Conservation (phyloP, 208 protist species). For the Trypanosoma grayi region DNA sequence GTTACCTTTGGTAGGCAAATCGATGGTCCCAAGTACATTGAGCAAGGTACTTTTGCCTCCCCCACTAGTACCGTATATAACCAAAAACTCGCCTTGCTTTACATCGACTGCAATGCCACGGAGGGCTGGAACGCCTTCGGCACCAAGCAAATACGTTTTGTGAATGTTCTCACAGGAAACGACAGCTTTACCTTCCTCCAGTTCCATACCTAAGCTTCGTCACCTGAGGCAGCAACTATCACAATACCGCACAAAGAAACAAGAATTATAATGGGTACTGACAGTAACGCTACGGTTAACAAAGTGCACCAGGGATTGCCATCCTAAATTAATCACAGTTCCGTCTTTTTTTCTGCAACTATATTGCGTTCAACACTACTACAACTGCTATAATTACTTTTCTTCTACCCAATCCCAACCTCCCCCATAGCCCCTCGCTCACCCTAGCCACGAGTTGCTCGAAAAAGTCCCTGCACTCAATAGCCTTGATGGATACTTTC, state of each 20-base stretch:
- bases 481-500: slow-evolving; percentile 64
- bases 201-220: slow-evolving; percentile 13
- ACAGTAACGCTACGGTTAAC: no score
- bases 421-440: no score
- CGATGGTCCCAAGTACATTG: slow-evolving; percentile 97
- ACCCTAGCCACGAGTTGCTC: no score
- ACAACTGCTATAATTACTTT: no score
- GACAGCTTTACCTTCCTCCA: slow-evolving; percentile 32
- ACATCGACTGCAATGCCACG: slow-evolving; percentile 89
- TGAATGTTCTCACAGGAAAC: slow-evolving; percentile 95
- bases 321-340: no score
- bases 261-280: no score
- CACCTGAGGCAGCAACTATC: no score
- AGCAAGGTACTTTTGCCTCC: slow-evolving; percentile 96
- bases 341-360: no score
- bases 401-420: background rate
- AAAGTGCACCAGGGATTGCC: no score
- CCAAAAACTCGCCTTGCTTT: slow-evolving; percentile 89
- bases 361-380: no score
- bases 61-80: slow-evolving; percentile 95
- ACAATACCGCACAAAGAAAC: no score
- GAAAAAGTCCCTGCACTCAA: slow-evolving; percentile 9
- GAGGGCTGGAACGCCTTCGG: slow-evolving; percentile 96
- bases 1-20: slow-evolving; percentile 95
- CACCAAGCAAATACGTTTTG: slow-evolving; percentile 96